These are phyloP conservation scores for Penicillium sp. DNA, from an alignment of 2,329 filamentous ascomycete species.

Conservation along the genomic window DNA sequence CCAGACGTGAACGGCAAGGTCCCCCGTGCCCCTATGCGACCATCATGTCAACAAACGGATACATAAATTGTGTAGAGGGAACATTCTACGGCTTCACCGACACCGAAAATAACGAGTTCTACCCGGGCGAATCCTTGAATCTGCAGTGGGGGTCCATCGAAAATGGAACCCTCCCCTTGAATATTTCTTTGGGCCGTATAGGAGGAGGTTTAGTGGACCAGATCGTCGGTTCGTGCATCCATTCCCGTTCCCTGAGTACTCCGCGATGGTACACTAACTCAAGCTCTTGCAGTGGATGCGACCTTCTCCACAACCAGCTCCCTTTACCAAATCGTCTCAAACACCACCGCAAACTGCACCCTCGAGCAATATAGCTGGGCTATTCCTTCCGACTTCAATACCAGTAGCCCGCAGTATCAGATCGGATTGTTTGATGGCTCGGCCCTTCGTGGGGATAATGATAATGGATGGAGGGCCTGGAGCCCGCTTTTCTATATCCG, in stretches of 20 bases:
- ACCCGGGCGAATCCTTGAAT: neutral
- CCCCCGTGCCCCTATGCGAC: neutral
- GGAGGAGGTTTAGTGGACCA: neutral
- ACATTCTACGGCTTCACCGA: slow-evolving; percentile 4
- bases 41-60: slow-evolving; percentile 5
- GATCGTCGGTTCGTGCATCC: neutral
- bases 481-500: slow-evolving; percentile 2
- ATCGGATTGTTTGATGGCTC: slow-evolving; percentile 3
- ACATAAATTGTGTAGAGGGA: neutral
- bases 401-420: neutral
- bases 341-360: slow-evolving; percentile 2
- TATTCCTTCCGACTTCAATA: slow-evolving; percentile 6
- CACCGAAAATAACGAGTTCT: slow-evolving; percentile 1
- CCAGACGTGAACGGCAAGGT: neutral
- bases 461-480: slow-evolving; percentile 3
- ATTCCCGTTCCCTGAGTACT: neutral
- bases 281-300: neutral
- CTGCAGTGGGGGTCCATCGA: slow-evolving; percentile 1
- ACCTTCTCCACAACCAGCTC: neutral
- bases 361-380: slow-evolving; percentile 6
- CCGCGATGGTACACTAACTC: neutral
- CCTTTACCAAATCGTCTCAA: neutral
- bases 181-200: neutral
- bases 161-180: neutral
- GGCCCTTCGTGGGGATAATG: neutral